phyloP scores from a whole-genome alignment of 139 green algal genomes.

The Tetradesmus obliquus region DNA sequence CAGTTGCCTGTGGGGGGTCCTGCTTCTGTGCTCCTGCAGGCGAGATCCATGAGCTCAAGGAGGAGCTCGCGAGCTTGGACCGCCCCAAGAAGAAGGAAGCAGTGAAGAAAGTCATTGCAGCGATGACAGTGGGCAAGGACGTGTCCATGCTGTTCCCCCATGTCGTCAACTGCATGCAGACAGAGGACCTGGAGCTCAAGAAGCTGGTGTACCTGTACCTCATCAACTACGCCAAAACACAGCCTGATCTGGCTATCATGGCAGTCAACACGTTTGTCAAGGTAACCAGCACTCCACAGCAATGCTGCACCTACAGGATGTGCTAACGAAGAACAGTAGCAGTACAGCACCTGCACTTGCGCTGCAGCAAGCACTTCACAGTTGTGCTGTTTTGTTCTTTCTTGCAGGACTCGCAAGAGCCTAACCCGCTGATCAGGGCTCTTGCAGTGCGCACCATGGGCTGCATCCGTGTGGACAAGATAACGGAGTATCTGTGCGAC shows the following conservation, averaged over 20 bases:
- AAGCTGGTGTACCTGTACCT: slow-evolving; percentile 99
- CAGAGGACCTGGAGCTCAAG: slow-evolving; percentile 84
- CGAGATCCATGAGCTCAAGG: slow-evolving; percentile 96
- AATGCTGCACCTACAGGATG: not conserved
- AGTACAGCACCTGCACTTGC: not conserved
- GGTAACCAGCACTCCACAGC: slow-evolving; percentile 54
- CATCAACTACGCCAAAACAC: slow-evolving; percentile 99
- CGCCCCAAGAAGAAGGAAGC: slow-evolving; percentile 94
- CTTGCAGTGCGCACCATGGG: slow-evolving; percentile 99
- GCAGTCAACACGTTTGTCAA: slow-evolving; percentile 99
- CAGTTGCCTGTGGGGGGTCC: not conserved
- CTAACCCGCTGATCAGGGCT: slow-evolving; percentile 97
- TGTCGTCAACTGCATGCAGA: slow-evolving; percentile 99
- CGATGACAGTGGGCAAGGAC: slow-evolving; percentile 99
- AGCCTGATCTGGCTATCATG: slow-evolving; percentile 99
- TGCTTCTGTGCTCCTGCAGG: slow-evolving; percentile 63
- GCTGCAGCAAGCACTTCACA: not conserved
- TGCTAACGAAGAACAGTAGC: not conserved
- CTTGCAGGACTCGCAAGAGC: slow-evolving; percentile 95
- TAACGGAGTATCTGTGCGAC: slow-evolving; percentile 99
- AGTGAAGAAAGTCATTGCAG: slow-evolving; percentile 97
- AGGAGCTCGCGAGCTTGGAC: slow-evolving; percentile 92
- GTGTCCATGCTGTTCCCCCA: slow-evolving; percentile 95
- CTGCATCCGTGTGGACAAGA: slow-evolving; percentile 99
- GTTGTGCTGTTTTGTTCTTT: not conserved